Percentiles rank a stretch among this genome's conserved stretches.
phyloP scores from a whole-genome alignment of 2,329 filamentous ascomycete species.

The Fusarium lyarnte region DNA sequence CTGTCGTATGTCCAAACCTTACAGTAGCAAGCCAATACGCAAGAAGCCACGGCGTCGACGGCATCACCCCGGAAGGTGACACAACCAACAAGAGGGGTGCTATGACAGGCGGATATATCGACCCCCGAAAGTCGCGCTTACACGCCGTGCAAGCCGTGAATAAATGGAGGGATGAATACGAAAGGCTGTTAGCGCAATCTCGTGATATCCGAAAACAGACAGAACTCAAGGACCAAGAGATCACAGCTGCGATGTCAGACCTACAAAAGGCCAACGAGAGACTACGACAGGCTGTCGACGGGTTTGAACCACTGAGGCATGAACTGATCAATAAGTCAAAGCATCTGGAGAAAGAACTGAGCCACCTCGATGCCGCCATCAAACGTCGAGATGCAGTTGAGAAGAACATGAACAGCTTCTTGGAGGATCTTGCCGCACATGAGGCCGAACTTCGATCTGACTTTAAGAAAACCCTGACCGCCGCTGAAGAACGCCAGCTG shows the following conservation, averaged over 20 bases:
- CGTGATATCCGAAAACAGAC: slow-evolving; percentile 74
- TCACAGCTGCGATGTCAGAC: slow-evolving; percentile 86
- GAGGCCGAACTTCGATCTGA: slow-evolving; percentile 84
- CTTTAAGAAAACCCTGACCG: slow-evolving; percentile 89
- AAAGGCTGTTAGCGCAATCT: slow-evolving; percentile 71
- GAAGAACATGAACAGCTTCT: slow-evolving; percentile 77
- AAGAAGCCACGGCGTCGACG: slow-evolving; percentile 88
- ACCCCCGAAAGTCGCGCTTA: slow-evolving; percentile 85
- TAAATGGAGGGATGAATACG: slow-evolving; percentile 78
- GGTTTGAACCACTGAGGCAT: slow-evolving; percentile 80
- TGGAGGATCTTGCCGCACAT: slow-evolving; percentile 78
- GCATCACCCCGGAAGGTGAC: slow-evolving; percentile 94
- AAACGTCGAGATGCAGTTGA: slow-evolving; percentile 74
- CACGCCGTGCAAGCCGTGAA: slow-evolving; percentile 81
- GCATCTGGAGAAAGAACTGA: slow-evolving; percentile 77
- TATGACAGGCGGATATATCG: slow-evolving; percentile 93
- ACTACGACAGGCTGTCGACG: slow-evolving; percentile 79
- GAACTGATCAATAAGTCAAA: slow-evolving; percentile 80
- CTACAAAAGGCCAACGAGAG: slow-evolving; percentile 84
- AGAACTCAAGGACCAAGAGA: slow-evolving; percentile 84
- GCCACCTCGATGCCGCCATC: slow-evolving; percentile 76
- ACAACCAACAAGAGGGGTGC: slow-evolving; percentile 95
- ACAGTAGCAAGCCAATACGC: slow-evolving; percentile 90
- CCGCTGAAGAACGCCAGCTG: slow-evolving; percentile 83
- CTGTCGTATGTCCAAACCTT: slow-evolving; percentile 91